Evolutionary conservation across 148 eudicot genomes (phyloP), one percentile per base, ranked within the genome.

Genomic region (Suaeda aralocaspica): DNA sequence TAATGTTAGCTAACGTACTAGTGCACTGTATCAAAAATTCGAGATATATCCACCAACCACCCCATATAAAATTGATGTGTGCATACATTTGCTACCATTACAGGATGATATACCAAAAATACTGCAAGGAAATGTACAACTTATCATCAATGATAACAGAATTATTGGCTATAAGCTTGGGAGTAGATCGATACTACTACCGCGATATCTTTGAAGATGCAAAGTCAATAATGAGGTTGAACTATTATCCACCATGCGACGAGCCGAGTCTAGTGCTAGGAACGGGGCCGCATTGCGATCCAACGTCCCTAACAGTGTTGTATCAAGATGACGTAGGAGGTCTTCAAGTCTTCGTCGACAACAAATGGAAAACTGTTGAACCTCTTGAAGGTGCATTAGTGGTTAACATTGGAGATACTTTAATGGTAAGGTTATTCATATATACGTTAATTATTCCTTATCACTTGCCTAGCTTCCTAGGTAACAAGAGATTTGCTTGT

Each of bases 281-380:
- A 19, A 82, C 86, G 0, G 89, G 89, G 0, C 92, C 89, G 2
- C 92, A 88, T 68, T 69, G 73, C 25, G 92, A 87, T 66, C 87
- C 92, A 0, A 81, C 74, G 1, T 74, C 91, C 28, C 13, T 87
- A 19, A 87, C 91, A 18, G 59, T 87, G 9, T 79, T 88, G 3
- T 77, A 82, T 59, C 87, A 85, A 76, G 87, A 84, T 39, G 70
- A 78, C 18, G 85, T 84, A 52, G 84, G 75, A n/a, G 88, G 92
- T 18, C 89, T 88, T 14, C 74, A 88, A 64, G 86, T 86, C 9
- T 82, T 80, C 33, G 64, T 46, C 0, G 62, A 84, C 68, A 67
- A 66, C 59, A 82, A 86, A 53, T 86, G 90, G 87, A 74, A 71
- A 31, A 29, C 68, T 15, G 55, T 88, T 16, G 72, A 52, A 6